Evolutionary conservation across 768 basidiomycete species (phyloP).

Genomic region (Rhodotorula babjevae): DNA sequence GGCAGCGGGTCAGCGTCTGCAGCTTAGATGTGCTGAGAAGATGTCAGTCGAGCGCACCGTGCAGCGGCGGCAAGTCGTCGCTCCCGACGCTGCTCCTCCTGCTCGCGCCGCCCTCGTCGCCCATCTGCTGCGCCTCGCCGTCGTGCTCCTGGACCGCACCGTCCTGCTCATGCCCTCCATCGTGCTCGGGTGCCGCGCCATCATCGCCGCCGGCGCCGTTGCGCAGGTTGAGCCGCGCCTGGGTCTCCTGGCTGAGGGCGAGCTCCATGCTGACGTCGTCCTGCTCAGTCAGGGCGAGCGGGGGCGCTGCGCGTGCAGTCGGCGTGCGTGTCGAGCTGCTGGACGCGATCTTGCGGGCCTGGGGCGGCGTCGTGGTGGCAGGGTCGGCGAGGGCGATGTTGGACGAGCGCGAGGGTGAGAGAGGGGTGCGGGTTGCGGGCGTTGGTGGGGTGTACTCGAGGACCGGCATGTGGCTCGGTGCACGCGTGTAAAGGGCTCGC

Average conservation of each 20-base stretch:
- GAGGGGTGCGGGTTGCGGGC: not conserved
- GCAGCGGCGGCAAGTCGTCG: slow-evolving; percentile 10
- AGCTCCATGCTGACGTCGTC: slow-evolving; percentile 10
- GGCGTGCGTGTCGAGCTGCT: not conserved
- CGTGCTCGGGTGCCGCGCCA: not conserved
- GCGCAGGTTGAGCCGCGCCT: not conserved
- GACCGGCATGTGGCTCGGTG: slow-evolving; percentile 1
- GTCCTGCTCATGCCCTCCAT: not conserved
- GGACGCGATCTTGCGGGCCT: not conserved
- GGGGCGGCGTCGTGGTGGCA: not conserved
- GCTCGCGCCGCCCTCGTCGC: not conserved
- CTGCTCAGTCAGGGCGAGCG: too few relatives aligned
- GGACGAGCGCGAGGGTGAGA: not conserved
- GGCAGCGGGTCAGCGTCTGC: not conserved
- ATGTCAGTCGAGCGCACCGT: not conserved
- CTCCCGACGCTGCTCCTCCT: slow-evolving; percentile 3
- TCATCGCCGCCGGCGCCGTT: not conserved
- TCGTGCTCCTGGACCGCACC: not conserved
- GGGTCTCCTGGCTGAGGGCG: slow-evolving; percentile 2
- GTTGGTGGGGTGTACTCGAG: slow-evolving; percentile 13
- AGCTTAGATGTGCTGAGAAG: rapidly evolving
- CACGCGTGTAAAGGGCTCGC: too few relatives aligned
- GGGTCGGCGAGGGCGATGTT: not conserved
- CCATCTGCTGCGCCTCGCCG: not conserved
- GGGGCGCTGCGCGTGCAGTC: not conserved